Base-by-base conservation (phyloP, 495 filamentous ascomycete species). In the Xylaria venustula region DNA sequence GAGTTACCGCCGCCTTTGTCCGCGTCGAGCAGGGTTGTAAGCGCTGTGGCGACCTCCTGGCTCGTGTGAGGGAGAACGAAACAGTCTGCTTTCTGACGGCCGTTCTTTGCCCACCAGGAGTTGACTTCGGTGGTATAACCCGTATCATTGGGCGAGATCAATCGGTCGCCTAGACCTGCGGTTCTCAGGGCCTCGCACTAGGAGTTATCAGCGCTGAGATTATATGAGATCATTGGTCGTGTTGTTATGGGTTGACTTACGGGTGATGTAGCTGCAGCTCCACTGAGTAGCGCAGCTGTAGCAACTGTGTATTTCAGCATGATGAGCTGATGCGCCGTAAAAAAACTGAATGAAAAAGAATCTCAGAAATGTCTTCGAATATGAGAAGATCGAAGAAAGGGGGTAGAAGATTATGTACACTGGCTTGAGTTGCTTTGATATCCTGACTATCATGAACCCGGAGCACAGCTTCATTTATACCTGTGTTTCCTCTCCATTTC, bases 101-200 rank as follows among this genome's bases (percentile, higher is more conserved):
- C 68, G 73, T 67, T 83, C 70, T 66, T 58, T 7, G 81, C 78
- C 73, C 75, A 84, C 70, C 77, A 80, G 7, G 68, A 41, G 41
- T 55, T n/a, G 34, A 71, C 53, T 22, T 69, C 58, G 25, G 64
- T 34, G 45, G 67, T 66, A 47, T 69, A 71, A 4, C 15, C 62
- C 3, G 58, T 23, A 41, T 71, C 64, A 1, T 54, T 65, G 0
- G 69, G 50, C 40, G 60, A 64, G 17, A 71, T 60, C 11, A 71
- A 28, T 37, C 64, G 62, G 20, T 64, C 63, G 0, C 53, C 66
- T 2, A 71, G 68, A 17, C 66, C 68, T 3, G 59, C 68, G 14
- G 45, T 42, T 22, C 19, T 57, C 12, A 71, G 40, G 22, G 66
- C 64, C 12, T 66, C 68, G 51, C 68, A 71, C 68, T 71, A 1